A percentile compares a stretch with the other conserved stretches of the same genome.
Conservation (phyloP, 768 basidiomycete species). For the Mycena epipterygia region DNA sequence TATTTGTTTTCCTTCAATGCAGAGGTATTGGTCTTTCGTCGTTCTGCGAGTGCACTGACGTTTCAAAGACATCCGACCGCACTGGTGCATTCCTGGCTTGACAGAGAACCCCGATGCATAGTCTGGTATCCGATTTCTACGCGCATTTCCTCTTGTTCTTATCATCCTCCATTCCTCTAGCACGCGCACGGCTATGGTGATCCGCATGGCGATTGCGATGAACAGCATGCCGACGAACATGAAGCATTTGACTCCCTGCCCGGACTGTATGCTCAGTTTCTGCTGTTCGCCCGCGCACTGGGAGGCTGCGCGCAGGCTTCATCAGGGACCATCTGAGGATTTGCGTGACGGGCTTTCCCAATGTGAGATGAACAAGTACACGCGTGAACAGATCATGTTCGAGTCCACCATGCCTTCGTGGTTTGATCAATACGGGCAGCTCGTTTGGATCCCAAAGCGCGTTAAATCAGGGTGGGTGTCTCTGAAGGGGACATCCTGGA, state of each 20-base stretch:
- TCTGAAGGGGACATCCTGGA: neutral
- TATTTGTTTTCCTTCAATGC: slow-evolving; percentile 7
- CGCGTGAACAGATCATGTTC: neutral
- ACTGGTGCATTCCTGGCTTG: neutral
- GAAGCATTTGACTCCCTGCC: slow-evolving; percentile 9
- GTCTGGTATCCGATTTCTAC: neutral
- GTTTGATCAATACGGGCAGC: neutral
- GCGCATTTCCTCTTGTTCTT: neutral
- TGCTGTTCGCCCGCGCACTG: slow-evolving; percentile 14
- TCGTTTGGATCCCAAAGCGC: neutral
- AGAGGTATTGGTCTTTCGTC: slow-evolving; percentile 8
- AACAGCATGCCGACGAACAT: neutral
- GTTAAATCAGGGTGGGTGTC: neutral
- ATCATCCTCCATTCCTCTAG: neutral
- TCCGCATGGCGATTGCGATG: slow-evolving; percentile 1
- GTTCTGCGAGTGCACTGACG: neutral
- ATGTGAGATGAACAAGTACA: neutral
- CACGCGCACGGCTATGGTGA: slow-evolving; percentile 1
- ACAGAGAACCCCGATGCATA: neutral
- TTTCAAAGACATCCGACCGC: neutral
- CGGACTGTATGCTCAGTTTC: neutral
- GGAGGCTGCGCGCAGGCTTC: slow-evolving; percentile 9
- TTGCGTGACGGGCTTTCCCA: slow-evolving; percentile 4
- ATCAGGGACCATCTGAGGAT: neutral
- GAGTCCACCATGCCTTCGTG: neutral